phyloP scores from a whole-genome alignment of 805 yeast species.

The Zygosaccharomyces rouxii region DNA sequence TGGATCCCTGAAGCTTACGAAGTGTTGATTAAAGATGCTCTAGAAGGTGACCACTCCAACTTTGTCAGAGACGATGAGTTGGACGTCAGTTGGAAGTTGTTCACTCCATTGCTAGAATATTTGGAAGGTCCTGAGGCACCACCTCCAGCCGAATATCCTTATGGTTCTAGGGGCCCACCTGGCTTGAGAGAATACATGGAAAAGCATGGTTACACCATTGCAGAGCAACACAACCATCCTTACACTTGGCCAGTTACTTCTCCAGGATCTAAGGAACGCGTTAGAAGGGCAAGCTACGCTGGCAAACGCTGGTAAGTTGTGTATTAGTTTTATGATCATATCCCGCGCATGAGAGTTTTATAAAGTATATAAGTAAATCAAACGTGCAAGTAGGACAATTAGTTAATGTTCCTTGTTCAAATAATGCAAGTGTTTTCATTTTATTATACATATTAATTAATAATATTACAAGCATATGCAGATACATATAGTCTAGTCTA shows the following conservation, averaged over 20 bases:
- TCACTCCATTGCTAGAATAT: slow-evolving; percentile 83
- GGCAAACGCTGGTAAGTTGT: background rate
- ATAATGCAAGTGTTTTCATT: slow-evolving; percentile 1
- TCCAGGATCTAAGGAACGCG: slow-evolving; percentile 27
- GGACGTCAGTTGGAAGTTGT: slow-evolving; percentile 86
- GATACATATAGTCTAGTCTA: background rate
- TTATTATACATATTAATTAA: slow-evolving; percentile 1
- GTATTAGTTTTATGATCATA: background rate
- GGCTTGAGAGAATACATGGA: slow-evolving; percentile 56
- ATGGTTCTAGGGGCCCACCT: slow-evolving; percentile 89
- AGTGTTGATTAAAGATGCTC: slow-evolving; percentile 85
- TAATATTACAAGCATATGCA: slow-evolving; percentile 2
- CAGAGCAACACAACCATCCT: slow-evolving; percentile 45
- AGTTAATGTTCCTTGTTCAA: background rate
- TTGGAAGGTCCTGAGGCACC: slow-evolving; percentile 73
- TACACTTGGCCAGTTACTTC: slow-evolving; percentile 92
- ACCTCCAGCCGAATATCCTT: slow-evolving; percentile 62
- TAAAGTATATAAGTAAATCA: background rate
- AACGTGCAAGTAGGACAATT: background rate
- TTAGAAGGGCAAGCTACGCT: background rate
- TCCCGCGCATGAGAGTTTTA: background rate
- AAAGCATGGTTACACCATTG: slow-evolving; percentile 67
- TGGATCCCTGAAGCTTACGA: slow-evolving; percentile 99
- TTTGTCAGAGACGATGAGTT: slow-evolving; percentile 97
- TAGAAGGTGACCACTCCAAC: slow-evolving; percentile 91